Evolutionary conservation across 169 alveolate species (phyloP), one percentile per base, ranked within the genome.

Genomic region (Neospora caninum): DNA sequence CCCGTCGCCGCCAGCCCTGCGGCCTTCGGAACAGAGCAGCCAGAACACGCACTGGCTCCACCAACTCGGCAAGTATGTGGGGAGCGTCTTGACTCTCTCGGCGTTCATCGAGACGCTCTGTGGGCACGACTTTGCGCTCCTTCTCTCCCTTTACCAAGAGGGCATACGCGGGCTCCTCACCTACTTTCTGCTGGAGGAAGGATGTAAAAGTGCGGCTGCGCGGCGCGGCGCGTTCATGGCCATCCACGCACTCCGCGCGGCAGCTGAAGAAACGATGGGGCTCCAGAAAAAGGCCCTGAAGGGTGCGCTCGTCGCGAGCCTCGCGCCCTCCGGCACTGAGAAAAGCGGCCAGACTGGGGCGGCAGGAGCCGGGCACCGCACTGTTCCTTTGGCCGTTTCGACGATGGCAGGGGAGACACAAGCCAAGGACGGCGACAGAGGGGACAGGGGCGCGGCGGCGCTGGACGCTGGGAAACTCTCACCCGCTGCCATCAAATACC

Each of bases 111-210:
- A 82, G 41, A 41, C 53, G 31, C 67, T 41, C 69, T 38, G 67
- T 41, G 89, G 89, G 34, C 54, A 82, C 41, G 89, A 82, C 64
- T 82, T 82, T 36, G 89, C 20, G 53, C 89, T 82, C 25, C 54
- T 82, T 27, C 36, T 42, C 41, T 18, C 69, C 31, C 64, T 82
- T 2, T 82, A 82, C 67, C 89, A 82, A 49, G 89, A 82, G 36
- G 89, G 89, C 38, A 36, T 42, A 0, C 54, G 89, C n/a, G 89
- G 89, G 7, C 89, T 82, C 43, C 53, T 82, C 38, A 41, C 69
- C 34, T 82, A 82, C 67, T 82, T 82, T 42, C 38, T 82, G 34
- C 69, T 82, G 38, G 89, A 38, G 53, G 89, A 82, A 18, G 89
- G 25, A 25, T 82, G 89, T 36, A 64, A 82, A 31, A 20, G 13